Evolutionary conservation across 257 asterid genomes (phyloP).

Genomic region (Rauvolfia tetraphylla): DNA sequence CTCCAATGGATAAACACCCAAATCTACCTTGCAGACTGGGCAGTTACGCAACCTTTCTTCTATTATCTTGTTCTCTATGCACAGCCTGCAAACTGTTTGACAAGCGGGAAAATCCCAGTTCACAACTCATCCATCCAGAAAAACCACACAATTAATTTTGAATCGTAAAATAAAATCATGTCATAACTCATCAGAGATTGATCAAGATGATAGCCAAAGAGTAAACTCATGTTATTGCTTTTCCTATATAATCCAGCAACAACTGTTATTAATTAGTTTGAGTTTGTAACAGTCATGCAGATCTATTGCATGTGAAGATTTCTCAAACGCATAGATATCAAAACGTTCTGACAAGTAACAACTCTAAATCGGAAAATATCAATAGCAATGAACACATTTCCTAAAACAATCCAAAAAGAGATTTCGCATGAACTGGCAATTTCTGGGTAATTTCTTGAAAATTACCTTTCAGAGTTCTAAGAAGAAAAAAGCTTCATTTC

Average conservation of each 20-base stretch:
- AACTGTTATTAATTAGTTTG: not conserved
- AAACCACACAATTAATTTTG: not conserved
- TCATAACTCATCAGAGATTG: not conserved
- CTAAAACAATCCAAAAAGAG: not conserved
- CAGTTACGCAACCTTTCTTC: constrained; percentile 46
- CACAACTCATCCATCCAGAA: not conserved
- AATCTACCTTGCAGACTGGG: constrained; percentile 45
- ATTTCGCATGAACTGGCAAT: not conserved
- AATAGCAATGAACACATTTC: not conserved
- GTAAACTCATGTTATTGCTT: not conserved
- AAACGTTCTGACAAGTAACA: not conserved
- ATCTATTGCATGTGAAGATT: not conserved
- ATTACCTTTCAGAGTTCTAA: not conserved
- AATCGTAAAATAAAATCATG: not conserved
- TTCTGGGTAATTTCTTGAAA: not conserved
- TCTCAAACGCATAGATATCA: not conserved
- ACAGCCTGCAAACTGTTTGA: constrained; percentile 53
- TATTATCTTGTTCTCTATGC: constrained; percentile 46
- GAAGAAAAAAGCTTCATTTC: not conserved
- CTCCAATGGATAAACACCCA: constrained; percentile 62
- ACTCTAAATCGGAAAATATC: not conserved
- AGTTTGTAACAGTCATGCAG: not conserved
- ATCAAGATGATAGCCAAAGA: not conserved
- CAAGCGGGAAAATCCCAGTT: not conserved
- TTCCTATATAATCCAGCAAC: not conserved